Percentiles rank a stretch among this genome's conserved stretches.
These are phyloP conservation scores for Pythium oligandrum DNA, from an alignment of 352 stramenopile species.

Conservation along the genomic window DNA sequence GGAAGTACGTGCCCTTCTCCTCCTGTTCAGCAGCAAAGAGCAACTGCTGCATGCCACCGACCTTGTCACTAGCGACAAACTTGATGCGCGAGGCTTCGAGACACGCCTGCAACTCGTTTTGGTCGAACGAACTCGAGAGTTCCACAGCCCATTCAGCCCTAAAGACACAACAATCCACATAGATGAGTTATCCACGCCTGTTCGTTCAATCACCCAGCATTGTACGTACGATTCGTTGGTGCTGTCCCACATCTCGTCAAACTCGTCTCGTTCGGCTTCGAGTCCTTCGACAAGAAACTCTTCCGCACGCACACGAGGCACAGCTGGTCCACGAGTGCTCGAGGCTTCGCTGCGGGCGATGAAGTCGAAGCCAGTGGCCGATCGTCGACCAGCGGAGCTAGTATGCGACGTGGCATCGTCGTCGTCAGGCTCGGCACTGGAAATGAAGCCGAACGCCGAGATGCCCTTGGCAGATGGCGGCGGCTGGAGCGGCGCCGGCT, in stretches of 20 bases:
- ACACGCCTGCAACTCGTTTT: constrained; percentile 46
- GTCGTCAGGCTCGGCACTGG: constrained; percentile 31
- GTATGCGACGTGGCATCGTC: constrained; percentile 29
- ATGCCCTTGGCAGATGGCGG: neutral
- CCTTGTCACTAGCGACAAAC: constrained; percentile 65
- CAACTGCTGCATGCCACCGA: constrained; percentile 75
- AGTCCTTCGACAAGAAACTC: constrained; percentile 58
- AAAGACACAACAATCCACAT: constrained; percentile 6
- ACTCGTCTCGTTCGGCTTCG: constrained; percentile 42
- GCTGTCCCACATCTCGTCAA: constrained; percentile 74
- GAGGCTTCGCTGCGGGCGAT: constrained; percentile 12
- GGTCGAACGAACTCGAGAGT: constrained; percentile 48
- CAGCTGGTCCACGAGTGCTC: constrained; percentile 18
- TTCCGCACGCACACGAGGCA: constrained; percentile 29
- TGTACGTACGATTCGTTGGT: constrained; percentile 68
- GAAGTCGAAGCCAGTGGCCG: constrained; percentile 34
- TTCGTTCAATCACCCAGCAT: too few species aligned
- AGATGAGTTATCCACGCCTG: too few species aligned
- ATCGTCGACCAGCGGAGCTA: constrained; percentile 24
- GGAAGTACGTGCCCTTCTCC: constrained; percentile 67
- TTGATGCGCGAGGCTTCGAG: constrained; percentile 62
- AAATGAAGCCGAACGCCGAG: constrained; percentile 83
- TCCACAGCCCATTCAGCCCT: constrained; percentile 77
- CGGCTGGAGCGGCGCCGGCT: too few species aligned
- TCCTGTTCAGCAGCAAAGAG: constrained; percentile 74